Conservation (phyloP, 2,329 filamentous ascomycete genomes). For the Paracoccidioides brasiliensis region DNA sequence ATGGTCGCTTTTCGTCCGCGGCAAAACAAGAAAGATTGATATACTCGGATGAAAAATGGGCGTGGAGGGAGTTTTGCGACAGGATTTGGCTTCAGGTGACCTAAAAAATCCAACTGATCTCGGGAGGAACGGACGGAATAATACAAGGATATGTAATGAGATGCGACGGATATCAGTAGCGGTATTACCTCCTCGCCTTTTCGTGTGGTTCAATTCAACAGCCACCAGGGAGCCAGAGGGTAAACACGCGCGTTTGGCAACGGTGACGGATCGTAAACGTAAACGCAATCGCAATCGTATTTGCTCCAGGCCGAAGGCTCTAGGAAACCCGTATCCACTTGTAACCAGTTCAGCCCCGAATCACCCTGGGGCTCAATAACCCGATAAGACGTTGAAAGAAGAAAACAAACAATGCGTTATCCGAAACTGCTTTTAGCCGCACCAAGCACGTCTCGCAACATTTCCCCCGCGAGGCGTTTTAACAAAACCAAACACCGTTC, state of each 20-base stretch:
- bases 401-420: not conserved
- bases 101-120: too few relatives aligned
- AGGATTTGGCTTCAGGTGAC: not conserved
- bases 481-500: not conserved
- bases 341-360: too few relatives aligned
- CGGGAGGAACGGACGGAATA: too few relatives aligned
- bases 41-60: too few relatives aligned
- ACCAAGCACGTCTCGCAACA: not conserved
- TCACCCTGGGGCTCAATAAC: too few relatives aligned
- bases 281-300: not conserved
- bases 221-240: not conserved
- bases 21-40: not conserved
- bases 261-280: not conserved
- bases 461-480: not conserved
- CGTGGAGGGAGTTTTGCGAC: not conserved
- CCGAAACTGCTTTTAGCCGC: not conserved
- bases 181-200: not conserved
- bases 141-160: not conserved
- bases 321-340: too few relatives aligned
- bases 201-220: not conserved
- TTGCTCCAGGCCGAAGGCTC: too few relatives aligned
- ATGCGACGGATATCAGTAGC: not conserved
- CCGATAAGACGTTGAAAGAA: not conserved
- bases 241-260: not conserved
- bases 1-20: not conserved